These are phyloP conservation scores for Senna siamea DNA, from an alignment of 306 rosid species.

Conservation along the genomic window DNA sequence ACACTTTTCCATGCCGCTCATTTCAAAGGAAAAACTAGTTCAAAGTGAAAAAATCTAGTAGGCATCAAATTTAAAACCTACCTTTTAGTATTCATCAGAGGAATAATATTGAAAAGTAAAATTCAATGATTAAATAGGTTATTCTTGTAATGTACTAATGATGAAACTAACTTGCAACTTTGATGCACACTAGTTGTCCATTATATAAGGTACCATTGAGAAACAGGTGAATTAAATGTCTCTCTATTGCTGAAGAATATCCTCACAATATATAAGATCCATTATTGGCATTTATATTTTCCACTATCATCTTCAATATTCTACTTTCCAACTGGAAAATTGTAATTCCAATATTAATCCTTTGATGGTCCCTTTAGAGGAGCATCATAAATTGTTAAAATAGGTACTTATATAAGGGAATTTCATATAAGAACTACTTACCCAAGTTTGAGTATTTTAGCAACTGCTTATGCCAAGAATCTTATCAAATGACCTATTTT, in stretches of 20 bases:
- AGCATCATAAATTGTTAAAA: slow-evolving; percentile 1
- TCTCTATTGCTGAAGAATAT: slow-evolving; percentile 19
- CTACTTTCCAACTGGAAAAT: slow-evolving; percentile 16
- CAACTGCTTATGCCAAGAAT: slow-evolving; percentile 20
- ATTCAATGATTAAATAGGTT: slow-evolving; percentile 4
- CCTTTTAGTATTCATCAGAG: no score
- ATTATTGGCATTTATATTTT: slow-evolving; percentile 9
- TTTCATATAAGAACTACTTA: not conserved
- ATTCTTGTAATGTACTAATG: not conserved
- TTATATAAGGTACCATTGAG: slow-evolving; percentile 76
- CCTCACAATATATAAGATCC: slow-evolving; percentile 12
- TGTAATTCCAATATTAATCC: slow-evolving; percentile 7
- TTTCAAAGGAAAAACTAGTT: no score
- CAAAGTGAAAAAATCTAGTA: no score
- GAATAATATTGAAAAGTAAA: not conserved
- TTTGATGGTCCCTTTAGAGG: slow-evolving; percentile 9
- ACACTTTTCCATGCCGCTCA: no score
- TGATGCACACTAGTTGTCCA: slow-evolving; percentile 36
- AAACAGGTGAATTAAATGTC: slow-evolving; percentile 66
- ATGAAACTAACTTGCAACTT: slow-evolving; percentile 22
- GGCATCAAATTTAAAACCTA: no score
- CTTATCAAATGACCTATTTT: slow-evolving; percentile 16
- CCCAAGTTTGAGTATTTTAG: slow-evolving; percentile 10
- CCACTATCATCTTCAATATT: slow-evolving; percentile 16
- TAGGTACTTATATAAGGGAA: not conserved